Evolutionary conservation across 176 grass and related monocot genomes (phyloP), one percentile per base, ranked within the genome.

Genomic region (Urochloa ruziziensis): DNA sequence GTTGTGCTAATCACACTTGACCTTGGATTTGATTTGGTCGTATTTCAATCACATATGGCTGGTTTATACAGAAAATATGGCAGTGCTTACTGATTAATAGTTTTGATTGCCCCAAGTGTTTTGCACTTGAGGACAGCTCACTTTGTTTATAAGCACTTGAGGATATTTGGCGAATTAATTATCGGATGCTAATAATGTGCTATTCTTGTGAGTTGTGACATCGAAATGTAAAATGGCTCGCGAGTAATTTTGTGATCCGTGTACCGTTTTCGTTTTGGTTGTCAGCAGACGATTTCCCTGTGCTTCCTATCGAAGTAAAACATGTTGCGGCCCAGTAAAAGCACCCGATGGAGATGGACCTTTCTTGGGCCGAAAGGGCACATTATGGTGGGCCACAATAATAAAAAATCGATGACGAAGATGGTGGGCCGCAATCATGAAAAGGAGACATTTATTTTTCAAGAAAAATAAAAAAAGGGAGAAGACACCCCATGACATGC

Each of bases 251-350:
- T 5, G 15, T 49, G 47, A 17, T 17, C 44, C 44, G 12, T 47
- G 15, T 47, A 2, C 10, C 2, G 54, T 79, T 52, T 40, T 23
- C 19, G 12, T 42, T 80, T 64, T 7, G 66, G 23, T 33, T 24
- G 1, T 1, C 59, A 65, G 77, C n/a, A 27, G 18, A 51, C 27
- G 84, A 28, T 37, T 44, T 56, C 48, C 84, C 76, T 80, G 57
- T 73, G 24, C 57, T 80, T 33, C 84, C 84, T 7, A 10, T 61
- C 7, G 67, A 86, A 24, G 76, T 63, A 24, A 86, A 86, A 52
- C 84, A 73, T 29, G 76, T 73, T 21, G 35, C 4, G 12, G 66
- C 10, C 17, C 6, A 28, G 53, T 73, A 54, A 23, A 16, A 63
- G 34, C 7, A 14, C 43, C 24, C 59, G 17, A 18, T 49, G 53